phyloP scores from a whole-genome alignment of 192 early-diverging fungal species.

The Coemansia sp. region DNA sequence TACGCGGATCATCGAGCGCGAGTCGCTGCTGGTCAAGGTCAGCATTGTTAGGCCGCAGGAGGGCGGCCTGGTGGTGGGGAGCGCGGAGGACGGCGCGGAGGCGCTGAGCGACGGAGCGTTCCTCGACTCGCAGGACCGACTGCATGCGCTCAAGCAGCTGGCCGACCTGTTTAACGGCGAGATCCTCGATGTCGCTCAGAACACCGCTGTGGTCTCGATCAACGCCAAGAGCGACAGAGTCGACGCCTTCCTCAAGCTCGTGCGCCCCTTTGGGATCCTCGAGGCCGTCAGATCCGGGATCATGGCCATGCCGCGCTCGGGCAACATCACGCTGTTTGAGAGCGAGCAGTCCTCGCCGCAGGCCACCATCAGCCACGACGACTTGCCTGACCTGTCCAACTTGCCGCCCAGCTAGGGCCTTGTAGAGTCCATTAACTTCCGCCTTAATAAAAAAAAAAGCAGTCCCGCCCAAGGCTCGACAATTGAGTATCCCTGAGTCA shows the following conservation, averaged over 20 bases:
- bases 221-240: constrained; percentile 87
- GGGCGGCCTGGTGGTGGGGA: constrained; percentile 12
- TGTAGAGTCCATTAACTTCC: background rate
- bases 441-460: background rate
- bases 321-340: constrained; percentile 76
- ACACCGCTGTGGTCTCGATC: constrained; percentile 85
- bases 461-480: too few relatives aligned
- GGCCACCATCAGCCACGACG: constrained; percentile 62
- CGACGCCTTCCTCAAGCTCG: constrained; percentile 90
- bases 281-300: constrained; percentile 92
- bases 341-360: constrained; percentile 69
- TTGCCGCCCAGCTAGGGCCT: constrained; percentile 85
- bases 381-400: constrained; percentile 71
- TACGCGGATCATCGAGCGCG: constrained; percentile 87
- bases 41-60: constrained; percentile 68
- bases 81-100: constrained; percentile 2
- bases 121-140: constrained; percentile 63
- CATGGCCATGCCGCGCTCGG: constrained; percentile 97
- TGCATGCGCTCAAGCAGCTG: constrained; percentile 81
- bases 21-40: constrained; percentile 93
- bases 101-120: constrained; percentile 45
- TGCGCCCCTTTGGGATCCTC: constrained; percentile 94
- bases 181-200: constrained; percentile 86
- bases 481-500: constrained; percentile 29
- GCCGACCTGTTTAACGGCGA: constrained; percentile 84